Conservation (phyloP, 139 green algal genomes). For the Chlamydomonas asymmetrica region DNA sequence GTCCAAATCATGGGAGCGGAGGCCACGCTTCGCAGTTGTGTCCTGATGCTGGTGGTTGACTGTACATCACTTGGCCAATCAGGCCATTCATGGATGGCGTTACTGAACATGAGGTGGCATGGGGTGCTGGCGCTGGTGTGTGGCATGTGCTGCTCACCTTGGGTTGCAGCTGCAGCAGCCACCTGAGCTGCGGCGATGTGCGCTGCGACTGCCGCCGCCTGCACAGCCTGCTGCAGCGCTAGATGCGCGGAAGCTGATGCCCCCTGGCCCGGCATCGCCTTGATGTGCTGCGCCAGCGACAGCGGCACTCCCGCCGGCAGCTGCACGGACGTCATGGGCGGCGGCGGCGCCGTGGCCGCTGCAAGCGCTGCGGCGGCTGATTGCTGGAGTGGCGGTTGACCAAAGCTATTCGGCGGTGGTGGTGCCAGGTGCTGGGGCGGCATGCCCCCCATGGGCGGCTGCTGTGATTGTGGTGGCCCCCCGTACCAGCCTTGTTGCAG, state of each 20-base stretch:
- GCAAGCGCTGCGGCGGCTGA: background rate
- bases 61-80: no score
- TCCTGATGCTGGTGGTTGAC: no score
- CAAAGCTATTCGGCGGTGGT: no score
- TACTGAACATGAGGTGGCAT: no score
- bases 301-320: background rate
- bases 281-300: no score
- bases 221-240: background rate
- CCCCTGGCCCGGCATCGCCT: background rate
- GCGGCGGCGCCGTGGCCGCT: background rate
- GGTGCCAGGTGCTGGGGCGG: background rate
- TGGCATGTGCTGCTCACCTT: no score
- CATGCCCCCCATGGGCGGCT: background rate
- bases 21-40: no score
- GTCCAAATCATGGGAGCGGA: no score
- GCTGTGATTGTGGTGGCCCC: background rate
- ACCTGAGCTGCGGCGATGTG: background rate
- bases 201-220: background rate
- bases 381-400: conserved; percentile 3
- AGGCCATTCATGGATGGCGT: no score
- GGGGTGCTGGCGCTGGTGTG: no score
- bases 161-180: background rate
- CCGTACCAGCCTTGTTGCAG: no score
- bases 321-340: background rate
- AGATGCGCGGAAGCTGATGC: background rate